Percentiles rank a stretch among this genome's conserved stretches.
Conservation (phyloP, 306 rosid species). For the Quercus mongolica region DNA sequence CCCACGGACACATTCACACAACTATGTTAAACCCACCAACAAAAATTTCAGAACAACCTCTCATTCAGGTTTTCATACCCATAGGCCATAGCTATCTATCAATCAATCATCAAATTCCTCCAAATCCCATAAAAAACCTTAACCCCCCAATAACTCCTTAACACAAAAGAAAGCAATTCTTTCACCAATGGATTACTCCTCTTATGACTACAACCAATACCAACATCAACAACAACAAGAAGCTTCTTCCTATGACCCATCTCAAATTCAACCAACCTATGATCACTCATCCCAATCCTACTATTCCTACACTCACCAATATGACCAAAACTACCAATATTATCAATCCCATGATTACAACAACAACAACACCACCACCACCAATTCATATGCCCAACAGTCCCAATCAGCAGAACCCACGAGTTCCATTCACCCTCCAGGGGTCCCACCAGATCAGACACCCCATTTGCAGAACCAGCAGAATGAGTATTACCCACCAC, state of each 20-base stretch:
- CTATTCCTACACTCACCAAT: slow-evolving; percentile 12
- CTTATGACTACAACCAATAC: slow-evolving; percentile 20
- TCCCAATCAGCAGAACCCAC: slow-evolving; percentile 23
- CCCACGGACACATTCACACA: too few relatives aligned
- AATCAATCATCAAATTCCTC: too few relatives aligned
- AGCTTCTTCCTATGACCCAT: neutral
- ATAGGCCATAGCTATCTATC: too few relatives aligned
- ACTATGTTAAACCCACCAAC: too few relatives aligned
- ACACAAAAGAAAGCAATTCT: too few relatives aligned
- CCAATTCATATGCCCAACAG: slow-evolving; percentile 5
- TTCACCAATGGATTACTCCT: slow-evolving; percentile 13
- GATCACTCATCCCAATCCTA: slow-evolving; percentile 18
- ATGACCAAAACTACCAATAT: slow-evolving; percentile 7
- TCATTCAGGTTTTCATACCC: too few relatives aligned
- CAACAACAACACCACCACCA: neutral
- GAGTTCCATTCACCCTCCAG: slow-evolving; percentile 38
- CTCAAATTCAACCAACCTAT: slow-evolving; percentile 22
- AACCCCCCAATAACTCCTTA: neutral
- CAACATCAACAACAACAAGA: neutral
- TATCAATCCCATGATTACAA: slow-evolving; percentile 22
- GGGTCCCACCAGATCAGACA: slow-evolving; percentile 18
- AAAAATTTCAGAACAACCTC: too few relatives aligned
- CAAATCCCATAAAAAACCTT: too few relatives aligned
- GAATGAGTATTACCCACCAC: slow-evolving; percentile 16
- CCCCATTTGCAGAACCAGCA: slow-evolving; percentile 21